Conservation (phyloP, 176 grass and related monocot species). For the Avena atlantica region DNA sequence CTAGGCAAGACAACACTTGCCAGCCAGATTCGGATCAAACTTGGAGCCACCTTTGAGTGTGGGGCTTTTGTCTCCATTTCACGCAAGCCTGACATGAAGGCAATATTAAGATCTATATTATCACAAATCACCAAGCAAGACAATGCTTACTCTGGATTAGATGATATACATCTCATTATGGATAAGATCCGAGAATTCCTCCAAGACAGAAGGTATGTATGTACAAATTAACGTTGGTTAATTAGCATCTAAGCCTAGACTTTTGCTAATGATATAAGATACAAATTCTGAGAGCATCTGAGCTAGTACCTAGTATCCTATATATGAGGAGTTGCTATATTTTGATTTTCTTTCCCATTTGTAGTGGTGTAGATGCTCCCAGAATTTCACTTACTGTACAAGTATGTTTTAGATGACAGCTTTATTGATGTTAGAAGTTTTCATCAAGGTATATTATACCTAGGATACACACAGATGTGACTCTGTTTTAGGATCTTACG, state of each 20-base stretch:
- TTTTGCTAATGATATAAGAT: neutral
- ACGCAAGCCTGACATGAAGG: too few relatives aligned
- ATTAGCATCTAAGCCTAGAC: neutral
- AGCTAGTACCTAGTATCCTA: too few relatives aligned
- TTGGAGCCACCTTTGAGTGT: neutral
- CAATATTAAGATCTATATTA: too few relatives aligned
- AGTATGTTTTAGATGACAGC: neutral
- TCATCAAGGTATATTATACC: neutral
- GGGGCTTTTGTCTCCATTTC: too few relatives aligned
- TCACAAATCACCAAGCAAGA: too few relatives aligned
- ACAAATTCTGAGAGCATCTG: neutral
- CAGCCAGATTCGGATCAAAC: neutral
- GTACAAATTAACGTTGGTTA: neutral
- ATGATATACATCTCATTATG: neutral
- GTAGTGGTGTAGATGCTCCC: neutral
- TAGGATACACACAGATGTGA: too few relatives aligned
- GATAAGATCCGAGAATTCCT: conserved; percentile 10
- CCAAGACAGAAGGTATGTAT: neutral
- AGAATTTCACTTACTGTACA: neutral
- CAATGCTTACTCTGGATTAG: too few relatives aligned
- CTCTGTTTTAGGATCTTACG: too few relatives aligned
- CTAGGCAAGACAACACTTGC: neutral
- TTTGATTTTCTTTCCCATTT: neutral
- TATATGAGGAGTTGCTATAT: neutral
- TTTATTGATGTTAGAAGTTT: neutral